These are phyloP conservation scores for Keithomyces neogunnii DNA, from an alignment of 2,329 filamentous ascomycete species.

Conservation along the genomic window DNA sequence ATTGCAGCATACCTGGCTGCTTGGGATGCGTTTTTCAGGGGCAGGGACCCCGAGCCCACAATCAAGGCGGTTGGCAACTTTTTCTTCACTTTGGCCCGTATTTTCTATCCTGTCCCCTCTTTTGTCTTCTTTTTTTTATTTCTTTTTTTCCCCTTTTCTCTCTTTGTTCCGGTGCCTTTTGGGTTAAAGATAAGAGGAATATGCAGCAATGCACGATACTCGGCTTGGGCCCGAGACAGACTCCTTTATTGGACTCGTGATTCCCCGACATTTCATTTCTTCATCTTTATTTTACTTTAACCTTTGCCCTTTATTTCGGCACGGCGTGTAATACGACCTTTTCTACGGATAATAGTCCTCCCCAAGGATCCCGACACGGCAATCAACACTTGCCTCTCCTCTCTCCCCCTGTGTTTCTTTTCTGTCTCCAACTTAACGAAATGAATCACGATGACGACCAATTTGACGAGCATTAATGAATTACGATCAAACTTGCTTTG, in stretches of 20 bases:
- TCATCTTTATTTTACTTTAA: conserved; percentile 10
- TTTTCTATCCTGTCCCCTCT: background rate
- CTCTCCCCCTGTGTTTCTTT: conserved; percentile 21
- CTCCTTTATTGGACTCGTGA: conserved; percentile 16
- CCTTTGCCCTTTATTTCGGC: conserved; percentile 11
- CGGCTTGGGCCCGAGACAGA: conserved; percentile 40
- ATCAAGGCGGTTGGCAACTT: conserved; percentile 37
- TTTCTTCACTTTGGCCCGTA: conserved; percentile 14
- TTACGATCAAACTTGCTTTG: background rate
- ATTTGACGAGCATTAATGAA: conserved; percentile 17
- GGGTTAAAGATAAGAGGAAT: conserved; percentile 46
- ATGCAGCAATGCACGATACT: conserved; percentile 54
- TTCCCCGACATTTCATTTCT: conserved; percentile 16
- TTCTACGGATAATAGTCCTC: conserved; percentile 14
- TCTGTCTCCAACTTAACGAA: conserved; percentile 33
- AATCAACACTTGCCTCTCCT: conserved; percentile 25
- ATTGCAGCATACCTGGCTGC: conserved; percentile 28
- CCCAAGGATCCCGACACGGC: conserved; percentile 6
- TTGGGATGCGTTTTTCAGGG: conserved; percentile 34
- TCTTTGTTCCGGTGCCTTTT: conserved; percentile 16
- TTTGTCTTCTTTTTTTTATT: conserved; percentile 17
- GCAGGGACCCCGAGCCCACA: conserved; percentile 30
- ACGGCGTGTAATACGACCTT: conserved; percentile 14
- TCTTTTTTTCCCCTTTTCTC: conserved; percentile 20
- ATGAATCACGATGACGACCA: conserved; percentile 35